Conservation (phyloP, 2,329 filamentous ascomycete species). For the Pseudodiploospora longispora region DNA sequence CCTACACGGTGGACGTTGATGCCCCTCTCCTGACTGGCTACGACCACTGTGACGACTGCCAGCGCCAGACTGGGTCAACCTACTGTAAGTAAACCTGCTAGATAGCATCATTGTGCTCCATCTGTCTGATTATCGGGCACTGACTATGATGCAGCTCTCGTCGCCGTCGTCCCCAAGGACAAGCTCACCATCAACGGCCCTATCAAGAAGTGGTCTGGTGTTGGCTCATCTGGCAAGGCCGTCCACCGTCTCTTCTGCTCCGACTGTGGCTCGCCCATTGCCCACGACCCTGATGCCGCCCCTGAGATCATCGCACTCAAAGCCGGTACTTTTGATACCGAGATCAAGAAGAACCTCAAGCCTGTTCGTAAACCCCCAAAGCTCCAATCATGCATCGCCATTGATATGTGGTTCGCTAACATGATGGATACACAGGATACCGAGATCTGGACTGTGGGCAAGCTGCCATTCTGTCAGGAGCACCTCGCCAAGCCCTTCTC, state of each 20-base stretch:
- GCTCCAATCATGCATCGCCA: too few species aligned
- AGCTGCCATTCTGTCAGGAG: conserved; percentile 64
- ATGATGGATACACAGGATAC: conserved; percentile 40
- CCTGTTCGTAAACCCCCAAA: conserved; percentile 35
- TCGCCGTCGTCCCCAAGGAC: conserved; percentile 58
- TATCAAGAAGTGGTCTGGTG: conserved; percentile 55
- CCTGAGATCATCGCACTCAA: conserved; percentile 62
- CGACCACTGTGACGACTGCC: conserved; percentile 67
- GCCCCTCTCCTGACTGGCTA: conserved; percentile 50
- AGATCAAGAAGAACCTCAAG: conserved; percentile 61
- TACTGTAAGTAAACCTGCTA: conserved; percentile 45
- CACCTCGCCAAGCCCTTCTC: conserved; percentile 53
- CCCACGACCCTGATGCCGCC: conserved; percentile 63
- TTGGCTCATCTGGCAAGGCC: conserved; percentile 50
- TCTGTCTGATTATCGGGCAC: background rate
- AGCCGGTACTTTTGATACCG: conserved; percentile 53
- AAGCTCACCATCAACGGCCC: conserved; percentile 56
- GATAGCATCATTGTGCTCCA: background rate
- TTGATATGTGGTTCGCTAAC: background rate
- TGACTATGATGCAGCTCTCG: conserved; percentile 42
- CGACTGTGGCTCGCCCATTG: conserved; percentile 62
- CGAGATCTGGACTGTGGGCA: conserved; percentile 62
- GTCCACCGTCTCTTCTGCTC: conserved; percentile 64
- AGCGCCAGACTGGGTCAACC: conserved; percentile 60
- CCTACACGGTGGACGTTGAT: conserved; percentile 53